Evolutionary conservation across 345 rosid species (phyloP).

Genomic region (Trapa bicornis): DNA sequence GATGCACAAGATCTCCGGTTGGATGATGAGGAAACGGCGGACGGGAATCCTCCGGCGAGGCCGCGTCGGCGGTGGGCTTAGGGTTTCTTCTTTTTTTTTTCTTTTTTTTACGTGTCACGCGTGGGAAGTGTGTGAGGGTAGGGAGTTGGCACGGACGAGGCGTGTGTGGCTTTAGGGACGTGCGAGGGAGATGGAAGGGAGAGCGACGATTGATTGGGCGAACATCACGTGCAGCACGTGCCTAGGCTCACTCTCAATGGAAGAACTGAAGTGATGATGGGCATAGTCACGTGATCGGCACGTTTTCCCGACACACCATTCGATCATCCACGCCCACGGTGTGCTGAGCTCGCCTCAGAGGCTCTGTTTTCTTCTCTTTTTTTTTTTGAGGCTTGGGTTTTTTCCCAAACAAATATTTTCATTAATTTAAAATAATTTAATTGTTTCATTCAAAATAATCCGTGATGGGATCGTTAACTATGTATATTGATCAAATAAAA

Average conservation of each 20-base stretch:
- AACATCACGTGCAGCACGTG: constrained; percentile 33
- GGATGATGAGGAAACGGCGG: background rate
- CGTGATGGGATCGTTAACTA: too few species aligned
- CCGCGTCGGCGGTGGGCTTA: constrained; percentile 12
- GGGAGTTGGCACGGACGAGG: constrained; percentile 70
- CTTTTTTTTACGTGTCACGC: constrained; percentile 12
- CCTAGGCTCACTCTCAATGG: background rate
- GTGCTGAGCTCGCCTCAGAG: too few species aligned
- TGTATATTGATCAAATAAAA: too few species aligned
- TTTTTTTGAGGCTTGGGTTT: too few species aligned
- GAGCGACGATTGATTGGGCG: background rate
- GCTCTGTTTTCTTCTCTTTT: too few species aligned
- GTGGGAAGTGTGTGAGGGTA: constrained; percentile 37
- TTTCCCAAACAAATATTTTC: too few species aligned
- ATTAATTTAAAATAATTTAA: too few species aligned
- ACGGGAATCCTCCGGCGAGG: constrained; percentile 9
- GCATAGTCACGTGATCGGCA: constrained; percentile 20
- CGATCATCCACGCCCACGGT: too few species aligned
- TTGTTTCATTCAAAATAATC: too few species aligned
- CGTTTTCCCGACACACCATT: background rate
- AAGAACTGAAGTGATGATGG: too few species aligned
- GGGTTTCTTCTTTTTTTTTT: constrained; percentile 1
- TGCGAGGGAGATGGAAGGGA: constrained; percentile 20
- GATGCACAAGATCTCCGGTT: constrained; percentile 3
- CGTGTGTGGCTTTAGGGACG: constrained; percentile 31